Base-by-base conservation (phyloP, 768 basidiomycete genomes). In the Dendrothele bispora region DNA sequence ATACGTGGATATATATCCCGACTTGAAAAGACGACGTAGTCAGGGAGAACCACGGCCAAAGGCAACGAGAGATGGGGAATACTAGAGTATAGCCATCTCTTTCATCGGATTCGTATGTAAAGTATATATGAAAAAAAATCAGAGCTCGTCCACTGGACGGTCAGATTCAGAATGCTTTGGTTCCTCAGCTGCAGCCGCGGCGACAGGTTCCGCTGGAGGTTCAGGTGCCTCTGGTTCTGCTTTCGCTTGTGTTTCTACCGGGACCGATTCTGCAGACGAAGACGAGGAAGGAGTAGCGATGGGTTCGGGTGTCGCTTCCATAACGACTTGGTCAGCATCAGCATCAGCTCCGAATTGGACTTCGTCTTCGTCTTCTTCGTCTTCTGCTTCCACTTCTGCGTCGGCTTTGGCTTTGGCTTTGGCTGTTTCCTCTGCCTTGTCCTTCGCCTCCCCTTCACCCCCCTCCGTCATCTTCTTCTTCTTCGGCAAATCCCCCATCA, bases 401-500 rank as follows among this genome's bases (percentile, higher is more conserved):
- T n/a, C n/a, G n/a, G n/a, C n/a, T n/a, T n/a, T 39, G 39, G 4
- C 10, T 39, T 22, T 20, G 20, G 38, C 11, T 12, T 10, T 10
- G 38, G 32, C 43, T 44, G 17, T 15, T 27, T 40, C 26, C 38
- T n/a, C 24, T 34, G 8, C 21, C 47, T 39, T 39, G 44, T 39
- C 49, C 47, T 49, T 38, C 43, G 25, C 40, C 37, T 39, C 47
- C 38, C 39, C 48, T 21, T 39, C 40, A 11, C 46, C 53, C 54
- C 43, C 55, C 39, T 38, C 47, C 51, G 44, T 42, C 47, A 38
- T 53, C 45, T 20, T 18, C 39, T 35, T 30, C 37, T 37, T 41
- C 28, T 48, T 59, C 42, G 66, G 69, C 44, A 65, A 58, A 32
- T 55, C 55, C 11, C 70, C 71, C 65, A 70, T 70, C 69, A 73